Evolutionary conservation across 495 filamentous ascomycete species (phyloP), one percentile per base, ranked within the genome.

Genomic region (Lepidopterella palustris): DNA sequence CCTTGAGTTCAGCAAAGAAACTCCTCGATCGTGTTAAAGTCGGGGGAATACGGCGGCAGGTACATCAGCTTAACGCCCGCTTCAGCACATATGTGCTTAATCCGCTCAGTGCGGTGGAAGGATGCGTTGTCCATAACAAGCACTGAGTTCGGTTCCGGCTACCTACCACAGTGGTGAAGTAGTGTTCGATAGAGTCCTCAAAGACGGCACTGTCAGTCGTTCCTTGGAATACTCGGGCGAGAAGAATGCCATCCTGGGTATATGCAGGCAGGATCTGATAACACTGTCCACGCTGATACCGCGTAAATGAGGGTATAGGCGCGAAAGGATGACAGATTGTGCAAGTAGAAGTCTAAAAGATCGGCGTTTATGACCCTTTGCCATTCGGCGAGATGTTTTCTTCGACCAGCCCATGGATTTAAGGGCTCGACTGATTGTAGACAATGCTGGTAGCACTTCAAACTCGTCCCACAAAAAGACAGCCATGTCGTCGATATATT

Each of bases 61-160:
- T 71, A 77, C 29, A 74, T 18, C 5, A 77, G 55, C 47, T 69
- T 73, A 1, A 78, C 74, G 21, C 76, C 72, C 25, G 71, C 70
- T 28, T 68, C 59, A 18, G 40, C 40, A 53, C 68, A 78, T 54
- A 76, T 59, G 29, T 73, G 50, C 49, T 73, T 47, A 13, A 77
- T 60, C 40, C 61, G 45, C 5, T 72, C 64, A 4, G 64, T 66
- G 59, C 66, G 65, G 61, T 79, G 65, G 54, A 77, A 73, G 15
- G 72, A 75, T 23, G 71, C 69, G 66, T 79, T 77, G 55, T 79
- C 77, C 68, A 77, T 77, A 25, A 79, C 55, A 39, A 80, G 48
- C 6, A 78, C 74, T 32, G 71, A 76, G 47, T 72, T 74, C 21
- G 67, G 72, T 50, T 73, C 70, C 1, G 71, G 76, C 66, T 55